A percentile compares a stretch with the other conserved stretches of the same genome.
phyloP scores from a whole-genome alignment of 768 basidiomycete genomes.

The Crassisporium funariophilum region DNA sequence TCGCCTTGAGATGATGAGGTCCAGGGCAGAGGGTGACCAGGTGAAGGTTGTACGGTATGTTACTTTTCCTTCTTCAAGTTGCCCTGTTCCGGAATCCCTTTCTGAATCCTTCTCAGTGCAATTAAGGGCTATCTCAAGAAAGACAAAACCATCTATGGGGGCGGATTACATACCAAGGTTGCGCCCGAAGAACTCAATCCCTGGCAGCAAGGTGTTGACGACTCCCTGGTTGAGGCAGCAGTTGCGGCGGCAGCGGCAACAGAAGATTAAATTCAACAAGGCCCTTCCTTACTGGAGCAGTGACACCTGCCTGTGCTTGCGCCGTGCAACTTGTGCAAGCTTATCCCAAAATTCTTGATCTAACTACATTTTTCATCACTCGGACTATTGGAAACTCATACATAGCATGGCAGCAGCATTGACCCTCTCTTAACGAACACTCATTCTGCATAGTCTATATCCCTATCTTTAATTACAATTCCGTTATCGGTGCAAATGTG shows the following conservation, averaged over 20 bases:
- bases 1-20: not conserved
- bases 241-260: not conserved
- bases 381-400: not conserved
- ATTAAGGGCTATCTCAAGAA: not conserved
- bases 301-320: no score
- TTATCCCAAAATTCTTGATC: not conserved
- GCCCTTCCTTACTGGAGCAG: no score
- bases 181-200: not conserved
- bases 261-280: not conserved
- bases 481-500: not conserved
- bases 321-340: no score
- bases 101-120: not conserved
- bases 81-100: not conserved
- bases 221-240: not conserved
- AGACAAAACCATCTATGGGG: not conserved
- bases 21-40: not conserved
- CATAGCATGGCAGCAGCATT: not conserved
- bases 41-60: conserved; percentile 5
- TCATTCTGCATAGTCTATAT: not conserved
- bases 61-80: not conserved
- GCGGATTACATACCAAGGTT: not conserved
- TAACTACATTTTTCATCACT: not conserved
- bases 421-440: not conserved
- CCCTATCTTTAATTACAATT: not conserved
- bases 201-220: not conserved